phyloP scores from a whole-genome alignment of 2,329 filamentous ascomycete species.

The Alternaria alternata region DNA sequence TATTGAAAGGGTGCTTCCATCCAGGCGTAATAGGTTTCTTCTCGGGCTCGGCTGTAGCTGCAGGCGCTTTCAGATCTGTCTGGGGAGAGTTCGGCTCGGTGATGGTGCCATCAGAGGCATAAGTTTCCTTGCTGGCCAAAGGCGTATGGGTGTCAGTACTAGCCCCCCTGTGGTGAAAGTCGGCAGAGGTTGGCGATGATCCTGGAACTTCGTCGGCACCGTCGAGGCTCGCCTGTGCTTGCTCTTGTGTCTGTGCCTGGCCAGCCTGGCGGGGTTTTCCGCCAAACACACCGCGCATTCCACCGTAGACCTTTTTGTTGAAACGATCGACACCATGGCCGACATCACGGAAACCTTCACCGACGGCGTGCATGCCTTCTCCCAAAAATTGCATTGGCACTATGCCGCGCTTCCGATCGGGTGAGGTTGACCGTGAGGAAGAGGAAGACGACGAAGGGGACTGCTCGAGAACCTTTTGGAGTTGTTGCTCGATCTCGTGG shows the following conservation, averaged over 20 bases:
- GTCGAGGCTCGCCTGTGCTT: conserved; percentile 27
- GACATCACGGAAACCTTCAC: conserved; percentile 60
- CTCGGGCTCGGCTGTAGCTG: conserved; percentile 24
- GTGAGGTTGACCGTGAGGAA: conserved; percentile 46
- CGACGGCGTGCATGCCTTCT: conserved; percentile 52
- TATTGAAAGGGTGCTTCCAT: conserved; percentile 30
- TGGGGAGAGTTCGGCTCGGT: conserved; percentile 37
- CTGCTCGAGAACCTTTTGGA: conserved; percentile 56
- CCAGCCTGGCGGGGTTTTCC: conserved; percentile 18
- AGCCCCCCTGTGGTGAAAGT: conserved; percentile 36
- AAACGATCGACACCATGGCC: conserved; percentile 54
- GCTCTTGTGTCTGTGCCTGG: conserved; percentile 20
- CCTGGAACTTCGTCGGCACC: conserved; percentile 28
- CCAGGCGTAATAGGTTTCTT: conserved; percentile 27
- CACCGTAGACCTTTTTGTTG: conserved; percentile 51
- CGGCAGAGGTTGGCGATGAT: conserved; percentile 38
- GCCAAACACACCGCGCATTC: conserved; percentile 47
- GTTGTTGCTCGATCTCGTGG: conserved; percentile 62
- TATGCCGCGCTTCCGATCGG: conserved; percentile 37
- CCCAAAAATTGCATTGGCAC: conserved; percentile 59
- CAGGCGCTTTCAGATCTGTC: conserved; percentile 25
- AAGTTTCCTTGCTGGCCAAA: conserved; percentile 38
- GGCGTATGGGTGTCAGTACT: conserved; percentile 46
- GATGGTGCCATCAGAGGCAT: conserved; percentile 27
- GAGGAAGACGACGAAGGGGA: conserved; percentile 42